These are phyloP conservation scores for Calonectria honghensis DNA, from an alignment of 2,329 filamentous ascomycete species.

Conservation along the genomic window DNA sequence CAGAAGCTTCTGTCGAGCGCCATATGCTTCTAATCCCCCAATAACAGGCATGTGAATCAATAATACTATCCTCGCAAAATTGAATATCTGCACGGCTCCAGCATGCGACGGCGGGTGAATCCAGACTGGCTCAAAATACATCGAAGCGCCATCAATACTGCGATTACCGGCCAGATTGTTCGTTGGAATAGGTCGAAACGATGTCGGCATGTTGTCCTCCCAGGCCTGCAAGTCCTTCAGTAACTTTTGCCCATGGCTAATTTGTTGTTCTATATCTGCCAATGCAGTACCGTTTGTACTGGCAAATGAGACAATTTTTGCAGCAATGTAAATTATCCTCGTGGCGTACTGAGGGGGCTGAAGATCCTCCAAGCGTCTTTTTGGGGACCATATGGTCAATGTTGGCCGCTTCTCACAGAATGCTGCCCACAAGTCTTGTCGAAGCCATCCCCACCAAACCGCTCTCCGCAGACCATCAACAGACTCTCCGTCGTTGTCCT, in stretches of 20 bases:
- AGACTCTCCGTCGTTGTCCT: conserved; percentile 16
- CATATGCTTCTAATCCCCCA: conserved; percentile 3
- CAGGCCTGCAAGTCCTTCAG: conserved; percentile 2
- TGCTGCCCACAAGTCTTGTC: conserved; percentile 17
- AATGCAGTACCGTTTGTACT: not conserved
- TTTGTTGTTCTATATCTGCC: conserved; percentile 7
- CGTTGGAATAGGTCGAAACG: not conserved
- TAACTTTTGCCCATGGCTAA: not conserved
- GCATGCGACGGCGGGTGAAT: conserved; percentile 19
- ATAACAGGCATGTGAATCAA: conserved; percentile 15
- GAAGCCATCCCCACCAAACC: conserved; percentile 17
- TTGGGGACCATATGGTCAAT: conserved; percentile 20
- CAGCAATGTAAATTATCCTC: conserved; percentile 7
- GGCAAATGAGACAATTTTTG: conserved; percentile 14
- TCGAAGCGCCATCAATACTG: not conserved
- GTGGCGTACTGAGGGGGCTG: not conserved
- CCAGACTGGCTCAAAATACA: conserved; percentile 1
- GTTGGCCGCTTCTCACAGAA: conserved; percentile 10
- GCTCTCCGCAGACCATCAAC: conserved; percentile 5
- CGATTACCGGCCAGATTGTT: not conserved
- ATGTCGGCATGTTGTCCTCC: conserved; percentile 3
- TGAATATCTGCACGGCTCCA: conserved; percentile 9
- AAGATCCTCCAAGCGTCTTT: not conserved
- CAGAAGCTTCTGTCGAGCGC: not conserved
- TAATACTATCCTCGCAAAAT: conserved; percentile 12